Evolutionary conservation across 352 stramenopile species (phyloP).

Genomic region (Phytophthora ramorum): DNA sequence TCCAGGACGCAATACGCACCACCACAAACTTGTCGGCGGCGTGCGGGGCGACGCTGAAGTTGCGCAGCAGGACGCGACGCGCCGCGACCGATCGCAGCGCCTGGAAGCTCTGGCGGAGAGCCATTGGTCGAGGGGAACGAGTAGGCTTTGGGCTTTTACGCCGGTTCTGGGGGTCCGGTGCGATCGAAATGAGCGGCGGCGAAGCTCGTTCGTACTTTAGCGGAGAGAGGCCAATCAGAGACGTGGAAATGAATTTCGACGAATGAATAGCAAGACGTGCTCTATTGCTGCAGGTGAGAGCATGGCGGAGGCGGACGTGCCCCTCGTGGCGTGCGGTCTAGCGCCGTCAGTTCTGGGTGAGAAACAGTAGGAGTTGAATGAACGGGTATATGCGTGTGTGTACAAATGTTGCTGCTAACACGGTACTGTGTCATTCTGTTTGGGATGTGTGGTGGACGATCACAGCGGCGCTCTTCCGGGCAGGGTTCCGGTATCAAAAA

Average conservation of each 20-base stretch:
- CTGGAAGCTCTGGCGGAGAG: conserved; percentile 68
- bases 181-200: conserved; percentile 54
- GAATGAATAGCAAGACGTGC: not conserved
- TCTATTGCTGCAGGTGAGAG: conserved; percentile 19
- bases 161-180: conserved; percentile 41
- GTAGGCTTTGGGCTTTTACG: conserved; percentile 5
- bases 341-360: conserved; percentile 67
- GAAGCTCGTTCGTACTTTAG: conserved; percentile 27
- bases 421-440: not conserved
- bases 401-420: conserved; percentile 1
- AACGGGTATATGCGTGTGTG: not conserved
- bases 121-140: conserved; percentile 37
- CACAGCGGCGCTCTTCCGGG: conserved; percentile 63
- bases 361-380: not conserved
- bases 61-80: conserved; percentile 44
- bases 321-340: conserved; percentile 60
- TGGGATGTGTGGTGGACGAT: conserved; percentile 1
- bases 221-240: conserved; percentile 33
- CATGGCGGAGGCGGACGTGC: conserved; percentile 37
- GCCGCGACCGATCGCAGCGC: conserved; percentile 48
- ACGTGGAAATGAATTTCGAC: conserved; percentile 1
- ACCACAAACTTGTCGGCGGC: conserved; percentile 83
- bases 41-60: conserved; percentile 61
- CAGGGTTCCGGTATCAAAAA: conserved; percentile 64
- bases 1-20: conserved; percentile 42